phyloP scores from a whole-genome alignment of 805 yeast genomes.

The Lachancea kluyveri region DNA sequence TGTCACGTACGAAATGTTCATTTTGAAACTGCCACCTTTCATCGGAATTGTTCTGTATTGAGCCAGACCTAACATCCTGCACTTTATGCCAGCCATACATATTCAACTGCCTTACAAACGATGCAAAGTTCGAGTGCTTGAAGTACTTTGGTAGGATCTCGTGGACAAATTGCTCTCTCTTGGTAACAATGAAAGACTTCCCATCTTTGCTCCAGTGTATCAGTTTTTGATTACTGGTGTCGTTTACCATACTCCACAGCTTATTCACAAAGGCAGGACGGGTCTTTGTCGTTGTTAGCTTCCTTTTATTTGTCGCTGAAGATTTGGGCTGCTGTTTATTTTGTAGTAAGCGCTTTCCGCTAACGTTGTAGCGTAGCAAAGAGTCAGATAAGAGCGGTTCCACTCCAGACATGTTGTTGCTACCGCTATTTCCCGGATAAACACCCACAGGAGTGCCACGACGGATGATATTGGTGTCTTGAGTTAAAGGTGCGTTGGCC shows the following conservation, averaged over 20 bases:
- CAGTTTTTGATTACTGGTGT: conserved; percentile 56
- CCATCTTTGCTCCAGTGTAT: conserved; percentile 89
- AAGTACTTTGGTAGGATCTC: conserved; percentile 83
- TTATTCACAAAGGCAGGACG: conserved; percentile 91
- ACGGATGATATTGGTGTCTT: conserved; percentile 2
- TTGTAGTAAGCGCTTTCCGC: no score
- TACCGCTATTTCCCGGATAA: conserved; percentile 8
- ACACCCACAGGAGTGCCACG: conserved; percentile 10
- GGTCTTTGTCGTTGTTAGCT: conserved; percentile 35
- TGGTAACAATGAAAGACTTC: conserved; percentile 72
- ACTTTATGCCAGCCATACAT: conserved; percentile 99
- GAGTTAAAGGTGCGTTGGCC: conserved; percentile 3
- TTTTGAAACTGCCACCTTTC: conserved; percentile 88
- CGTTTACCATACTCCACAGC: conserved; percentile 94
- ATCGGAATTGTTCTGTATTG: conserved; percentile 52
- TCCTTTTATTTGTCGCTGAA: conserved; percentile 8
- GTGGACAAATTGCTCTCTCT: conserved; percentile 66
- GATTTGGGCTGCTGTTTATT: conserved; percentile 5
- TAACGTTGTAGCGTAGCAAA: no score
- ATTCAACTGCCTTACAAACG: conserved; percentile 91
- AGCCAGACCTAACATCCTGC: conserved; percentile 81
- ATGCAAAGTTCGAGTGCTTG: conserved; percentile 92
- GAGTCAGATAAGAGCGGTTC: no score
- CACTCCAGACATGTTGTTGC: conserved; percentile 3
- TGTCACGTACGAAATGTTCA: conserved; percentile 66